Base-by-base conservation (phyloP, 106 monocot species). In the Cymbidium sinense region DNA sequence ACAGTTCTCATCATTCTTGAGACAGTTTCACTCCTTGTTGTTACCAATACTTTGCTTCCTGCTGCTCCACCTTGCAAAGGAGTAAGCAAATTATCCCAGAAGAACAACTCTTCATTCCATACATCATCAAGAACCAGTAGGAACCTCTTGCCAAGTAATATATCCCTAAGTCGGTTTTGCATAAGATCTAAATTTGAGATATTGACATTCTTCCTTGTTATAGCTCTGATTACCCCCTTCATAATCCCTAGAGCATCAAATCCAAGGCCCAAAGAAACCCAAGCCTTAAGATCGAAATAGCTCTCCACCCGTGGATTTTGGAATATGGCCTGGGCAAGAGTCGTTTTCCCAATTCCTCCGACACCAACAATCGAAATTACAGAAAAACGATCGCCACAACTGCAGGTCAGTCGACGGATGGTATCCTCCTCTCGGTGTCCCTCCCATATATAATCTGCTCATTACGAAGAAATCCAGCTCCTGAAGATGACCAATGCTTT, bases 281-380 rank as follows among this genome's bases (percentile, higher is more conserved):
- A 83, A 50, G 65, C 29, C 50, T 20, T 75, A 17, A 69, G n/a
- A 19, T 75, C 25, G 9, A 82, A 85, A 21, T 39, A 33, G 1
- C 17, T 25, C 27, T 71, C 1, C 34, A 88, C 52, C 19, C 35
- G 18, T 1, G 7, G 3, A 34, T 82, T 74, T 11, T 67, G 29
- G 20, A 50, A 79, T 0, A 88, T 77, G 33, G 51, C 34, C 25
- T 69, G 70, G 20, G 85, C 87, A 55, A 88, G 79, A 27, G 79
- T 77, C 11, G 87, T 88, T 76, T 88, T 88, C 30, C 87, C 87
- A 39, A 88, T 85, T 4, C 87, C 87, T 8, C 79, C 74, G 25
- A 75, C 62, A 2, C 87, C 82, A 2, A 61, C 36, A 39, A 88
- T 80, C n/a, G 85, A 41, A 28, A 87, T 27, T 28, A 84, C 70